These are phyloP conservation scores for Mucuna pruriens DNA, from an alignment of 306 rosid species.

Conservation along the genomic window DNA sequence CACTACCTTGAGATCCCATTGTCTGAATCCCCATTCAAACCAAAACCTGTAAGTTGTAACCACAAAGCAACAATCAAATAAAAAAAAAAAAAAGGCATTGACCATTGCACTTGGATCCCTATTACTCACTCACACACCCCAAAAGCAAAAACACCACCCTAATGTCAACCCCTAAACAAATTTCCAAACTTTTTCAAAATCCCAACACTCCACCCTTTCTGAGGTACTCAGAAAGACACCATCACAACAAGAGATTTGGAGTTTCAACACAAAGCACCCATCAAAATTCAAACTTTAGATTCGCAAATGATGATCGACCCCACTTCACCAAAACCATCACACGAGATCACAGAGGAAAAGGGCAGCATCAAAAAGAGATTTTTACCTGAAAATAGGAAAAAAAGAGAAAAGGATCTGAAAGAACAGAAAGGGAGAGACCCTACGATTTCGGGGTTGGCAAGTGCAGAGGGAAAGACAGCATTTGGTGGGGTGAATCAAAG, in stretches of 20 bases:
- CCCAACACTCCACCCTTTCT: not conserved
- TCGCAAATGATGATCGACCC: conserved; percentile 1
- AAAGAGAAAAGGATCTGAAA: not conserved
- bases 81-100: not conserved
- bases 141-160: not conserved
- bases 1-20: conserved; percentile 29
- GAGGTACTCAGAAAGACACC: not conserved
- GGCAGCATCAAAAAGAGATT: not conserved
- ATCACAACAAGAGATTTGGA: not conserved
- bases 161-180: not conserved
- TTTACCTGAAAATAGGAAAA: not conserved
- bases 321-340: not conserved
- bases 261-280: not conserved
- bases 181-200: not conserved
- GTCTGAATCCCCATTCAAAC: conserved; percentile 32
- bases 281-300: not conserved
- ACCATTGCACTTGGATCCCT: not conserved
- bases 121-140: not conserved
- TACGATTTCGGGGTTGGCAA: conserved; percentile 15
- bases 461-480: not conserved
- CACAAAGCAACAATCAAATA: not conserved
- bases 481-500: conserved; percentile 29
- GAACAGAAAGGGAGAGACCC: conserved; percentile 1
- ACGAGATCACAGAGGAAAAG: not conserved
- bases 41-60: conserved; percentile 9